phyloP scores from a whole-genome alignment of 257 asterid genomes.

The Solanum microdontum region DNA sequence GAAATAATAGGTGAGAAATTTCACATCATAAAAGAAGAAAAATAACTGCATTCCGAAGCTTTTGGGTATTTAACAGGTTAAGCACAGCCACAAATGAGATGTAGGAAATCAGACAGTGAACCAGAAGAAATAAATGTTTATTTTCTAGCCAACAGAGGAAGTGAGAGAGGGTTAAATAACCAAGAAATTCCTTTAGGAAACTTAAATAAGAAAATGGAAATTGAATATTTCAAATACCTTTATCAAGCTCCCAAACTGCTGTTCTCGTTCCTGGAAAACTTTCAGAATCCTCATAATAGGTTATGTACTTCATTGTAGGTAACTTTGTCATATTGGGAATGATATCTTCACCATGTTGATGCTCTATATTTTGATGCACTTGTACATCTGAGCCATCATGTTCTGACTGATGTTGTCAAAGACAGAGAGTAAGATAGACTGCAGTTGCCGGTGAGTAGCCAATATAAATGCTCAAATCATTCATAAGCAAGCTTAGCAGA shows the following conservation, averaged over 20 bases:
- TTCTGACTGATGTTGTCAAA: conserved; percentile 46
- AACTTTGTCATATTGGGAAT: conserved; percentile 88
- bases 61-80: not conserved
- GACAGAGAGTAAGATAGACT: not conserved
- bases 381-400: conserved; percentile 96
- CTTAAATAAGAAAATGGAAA: not conserved
- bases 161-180: not conserved
- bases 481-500: not conserved
- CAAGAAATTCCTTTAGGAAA: not conserved
- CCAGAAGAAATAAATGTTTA: not conserved
- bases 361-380: conserved; percentile 66
- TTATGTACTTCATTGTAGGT: conserved; percentile 76
- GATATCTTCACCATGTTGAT: conserved; percentile 61
- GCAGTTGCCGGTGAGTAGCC: not conserved
- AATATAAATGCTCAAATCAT: not conserved
- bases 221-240: conserved; percentile 34
- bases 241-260: conserved; percentile 98
- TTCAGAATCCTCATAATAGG: conserved; percentile 95
- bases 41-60: not conserved
- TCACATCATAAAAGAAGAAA: not conserved
- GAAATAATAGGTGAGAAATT: not conserved
- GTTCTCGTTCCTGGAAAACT: conserved; percentile 92
- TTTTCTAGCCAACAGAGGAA: not conserved
- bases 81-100: not conserved
- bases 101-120: not conserved